A percentile compares a stretch with the other conserved stretches of the same genome.
Conservation (phyloP, 2,329 filamentous ascomycete genomes). For the Fusarium pilosicola region DNA sequence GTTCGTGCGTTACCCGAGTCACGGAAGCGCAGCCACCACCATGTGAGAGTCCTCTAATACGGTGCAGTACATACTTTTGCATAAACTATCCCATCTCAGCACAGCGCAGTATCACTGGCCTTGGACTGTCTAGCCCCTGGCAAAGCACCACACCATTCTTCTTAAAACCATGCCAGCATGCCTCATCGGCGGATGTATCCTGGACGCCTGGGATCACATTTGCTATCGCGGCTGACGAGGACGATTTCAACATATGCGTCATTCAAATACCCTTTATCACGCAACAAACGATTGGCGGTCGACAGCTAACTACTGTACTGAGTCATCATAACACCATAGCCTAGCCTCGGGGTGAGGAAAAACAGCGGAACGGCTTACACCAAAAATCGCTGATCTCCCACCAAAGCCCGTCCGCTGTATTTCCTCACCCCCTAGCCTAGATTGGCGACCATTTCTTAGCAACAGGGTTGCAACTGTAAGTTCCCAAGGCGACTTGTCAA, state of each 20-base stretch:
- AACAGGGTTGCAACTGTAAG: neutral
- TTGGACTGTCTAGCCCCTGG: constrained; percentile 5
- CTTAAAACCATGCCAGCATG: constrained; percentile 12
- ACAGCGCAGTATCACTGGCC: neutral
- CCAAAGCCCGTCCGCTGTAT: too few relatives aligned
- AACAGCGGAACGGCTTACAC: too few relatives aligned
- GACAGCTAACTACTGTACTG: neutral
- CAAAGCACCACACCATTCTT: constrained; percentile 17
- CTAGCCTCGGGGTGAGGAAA: too few relatives aligned
- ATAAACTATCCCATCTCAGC: constrained; percentile 5
- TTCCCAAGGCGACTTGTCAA: neutral
- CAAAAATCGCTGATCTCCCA: too few relatives aligned
- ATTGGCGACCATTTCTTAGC: neutral
- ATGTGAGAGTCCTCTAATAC: constrained; percentile 28
- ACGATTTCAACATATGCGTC: constrained; percentile 12
- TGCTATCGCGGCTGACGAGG: constrained; percentile 27
- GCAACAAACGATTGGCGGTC: constrained; percentile 7
- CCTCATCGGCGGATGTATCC: constrained; percentile 14
- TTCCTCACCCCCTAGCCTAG: too few relatives aligned
- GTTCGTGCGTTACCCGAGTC: constrained; percentile 32
- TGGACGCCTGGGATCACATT: constrained; percentile 25
- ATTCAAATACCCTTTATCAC: constrained; percentile 10
- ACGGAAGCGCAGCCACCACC: constrained; percentile 31
- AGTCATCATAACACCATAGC: neutral
- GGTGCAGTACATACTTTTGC: constrained; percentile 11